These are phyloP conservation scores for Pleurotus tuoliensis DNA, from an alignment of 768 basidiomycete species.

Conservation along the genomic window DNA sequence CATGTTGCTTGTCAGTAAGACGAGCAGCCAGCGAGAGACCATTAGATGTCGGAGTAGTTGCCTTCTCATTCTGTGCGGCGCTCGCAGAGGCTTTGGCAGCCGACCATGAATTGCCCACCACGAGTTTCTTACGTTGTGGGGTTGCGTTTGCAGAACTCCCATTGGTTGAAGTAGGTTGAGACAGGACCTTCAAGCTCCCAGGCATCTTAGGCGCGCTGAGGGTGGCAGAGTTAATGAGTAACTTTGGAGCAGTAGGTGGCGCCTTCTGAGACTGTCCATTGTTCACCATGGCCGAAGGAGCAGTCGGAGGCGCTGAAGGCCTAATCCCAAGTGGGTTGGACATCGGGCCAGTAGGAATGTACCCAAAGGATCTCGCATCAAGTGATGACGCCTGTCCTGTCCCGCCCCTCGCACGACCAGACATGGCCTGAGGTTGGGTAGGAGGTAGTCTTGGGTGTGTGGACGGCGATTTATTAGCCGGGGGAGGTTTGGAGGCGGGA, in stretches of 20 bases:
- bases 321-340: slow-evolving; percentile 55
- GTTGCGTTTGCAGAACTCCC: neutral
- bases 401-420: neutral
- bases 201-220: slow-evolving; percentile 1
- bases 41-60: too few species aligned
- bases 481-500: neutral
- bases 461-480: neutral
- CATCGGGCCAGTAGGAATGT: slow-evolving; percentile 36
- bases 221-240: neutral
- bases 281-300: neutral
- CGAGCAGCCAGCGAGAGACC: too few species aligned
- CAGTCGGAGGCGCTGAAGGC: slow-evolving; percentile 30
- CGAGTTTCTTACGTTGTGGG: slow-evolving; percentile 23
- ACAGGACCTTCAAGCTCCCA: slow-evolving; percentile 10
- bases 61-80: neutral
- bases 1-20: too few species aligned
- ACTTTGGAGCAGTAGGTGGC: slow-evolving; percentile 21
- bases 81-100: slow-evolving; percentile 16
- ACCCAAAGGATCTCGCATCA: slow-evolving; percentile 32
- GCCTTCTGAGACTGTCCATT: slow-evolving; percentile 13
- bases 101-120: slow-evolving; percentile 51
- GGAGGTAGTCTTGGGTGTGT: slow-evolving; percentile 2
- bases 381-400: slow-evolving; percentile 24
- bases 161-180: slow-evolving; percentile 7
- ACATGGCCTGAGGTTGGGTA: slow-evolving; percentile 5